phyloP scores from a whole-genome alignment of 768 basidiomycete species.

The Macrocybe gigantea region DNA sequence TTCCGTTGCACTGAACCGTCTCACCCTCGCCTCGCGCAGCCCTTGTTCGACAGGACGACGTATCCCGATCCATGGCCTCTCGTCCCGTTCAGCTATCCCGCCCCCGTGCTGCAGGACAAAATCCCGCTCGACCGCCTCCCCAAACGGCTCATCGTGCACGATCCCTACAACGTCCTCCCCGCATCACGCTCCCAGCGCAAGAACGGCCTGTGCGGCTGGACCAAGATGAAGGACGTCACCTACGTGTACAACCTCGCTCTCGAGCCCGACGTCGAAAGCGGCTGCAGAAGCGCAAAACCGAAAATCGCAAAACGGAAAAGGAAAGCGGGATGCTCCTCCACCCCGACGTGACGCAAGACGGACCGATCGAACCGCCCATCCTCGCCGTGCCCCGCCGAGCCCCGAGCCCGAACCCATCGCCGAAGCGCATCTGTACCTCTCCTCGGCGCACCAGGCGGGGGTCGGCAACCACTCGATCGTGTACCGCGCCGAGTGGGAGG shows the following conservation, averaged over 20 bases:
- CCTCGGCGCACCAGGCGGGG: constrained; percentile 29
- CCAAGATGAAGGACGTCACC: constrained; percentile 20
- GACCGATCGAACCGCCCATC: constrained; percentile 7
- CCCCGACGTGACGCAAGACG: not conserved
- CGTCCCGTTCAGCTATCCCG: constrained; percentile 25
- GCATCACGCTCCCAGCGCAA: constrained; percentile 3
- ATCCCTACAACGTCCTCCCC: constrained; percentile 30
- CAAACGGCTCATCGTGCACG: constrained; percentile 35
- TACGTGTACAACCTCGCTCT: constrained; percentile 23
- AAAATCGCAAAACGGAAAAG: not conserved
- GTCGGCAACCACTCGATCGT: constrained; percentile 48
- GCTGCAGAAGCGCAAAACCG: constrained; percentile 6
- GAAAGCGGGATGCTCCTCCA: not conserved
- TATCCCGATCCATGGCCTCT: constrained; percentile 38
- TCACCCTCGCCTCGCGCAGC: not conserved
- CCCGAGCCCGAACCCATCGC: constrained; percentile 11
- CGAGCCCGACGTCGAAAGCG: constrained; percentile 3
- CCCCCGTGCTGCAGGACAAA: constrained; percentile 15
- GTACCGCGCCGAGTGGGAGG: constrained; percentile 43
- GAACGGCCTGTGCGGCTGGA: constrained; percentile 15
- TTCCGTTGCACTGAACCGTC: constrained; percentile 4
- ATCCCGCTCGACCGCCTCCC: constrained; percentile 25
- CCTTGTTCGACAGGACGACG: constrained; percentile 23
- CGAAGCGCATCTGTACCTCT: constrained; percentile 47
- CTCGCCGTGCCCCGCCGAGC: constrained; percentile 19